Base-by-base conservation (phyloP, 2,329 filamentous ascomycete genomes). In the Epicoccum sorghinum region DNA sequence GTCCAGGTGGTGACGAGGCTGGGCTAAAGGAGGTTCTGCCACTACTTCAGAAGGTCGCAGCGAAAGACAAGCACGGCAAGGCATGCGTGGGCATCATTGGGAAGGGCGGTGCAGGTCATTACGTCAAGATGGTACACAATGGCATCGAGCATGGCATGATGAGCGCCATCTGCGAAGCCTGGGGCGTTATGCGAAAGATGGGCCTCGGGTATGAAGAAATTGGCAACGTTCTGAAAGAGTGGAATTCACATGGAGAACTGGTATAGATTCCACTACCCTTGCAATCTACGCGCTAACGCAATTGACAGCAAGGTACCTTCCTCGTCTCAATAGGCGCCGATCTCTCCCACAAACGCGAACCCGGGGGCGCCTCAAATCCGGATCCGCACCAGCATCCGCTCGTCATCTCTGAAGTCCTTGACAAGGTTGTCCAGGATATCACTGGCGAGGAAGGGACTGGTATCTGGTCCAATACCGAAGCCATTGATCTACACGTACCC, bases 111-210 rank as follows among this genome's bases (percentile, higher is more conserved):
- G 80, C 83, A 1, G 88, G 88, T 0, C 87, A 90, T 69, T 90
- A 87, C 64, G 86, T 89, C 36, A 90, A 91, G 76, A 90, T 90
- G 86, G 81, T 89, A 4, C 88, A 90, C 68, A 89, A 90, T 59
- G 87, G 87, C 1, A 89, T 90, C 56, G 87, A 90, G 67, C 86
- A 89, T 57, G 87, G 86, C 1, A 88, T 90, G 83, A 83, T 90
- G 76, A 83, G 82, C 47, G 79, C 82, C 0, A 79, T 89, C 5
- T 82, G 82, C 12, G 88, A 90, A 68, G 83, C 83, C 3, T 90
- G 86, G 85, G 79, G 79, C 0, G 79, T 89, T 29, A 83, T 90
- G 76, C 78, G 80, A 32, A 78, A 79, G 38, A 74, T 89, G 23
- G 82, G 80, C 0, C 81, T 89, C 76, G 71, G 67, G 5, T 80